Conservation (phyloP, 2,329 filamentous ascomycete genomes). For the Colletotrichum abscissum region DNA sequence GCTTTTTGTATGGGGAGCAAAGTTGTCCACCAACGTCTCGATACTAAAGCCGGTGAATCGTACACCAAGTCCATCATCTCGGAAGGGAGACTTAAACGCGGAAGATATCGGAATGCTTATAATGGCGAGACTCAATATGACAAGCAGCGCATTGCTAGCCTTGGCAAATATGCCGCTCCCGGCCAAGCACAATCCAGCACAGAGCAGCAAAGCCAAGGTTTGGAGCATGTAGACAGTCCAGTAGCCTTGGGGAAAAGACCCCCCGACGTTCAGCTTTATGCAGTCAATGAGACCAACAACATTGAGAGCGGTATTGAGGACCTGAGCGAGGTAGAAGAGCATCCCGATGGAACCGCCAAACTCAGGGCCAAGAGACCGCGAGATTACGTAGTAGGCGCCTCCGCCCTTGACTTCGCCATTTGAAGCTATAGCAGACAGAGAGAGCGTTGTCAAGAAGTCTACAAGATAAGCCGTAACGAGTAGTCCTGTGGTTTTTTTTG, state of each 20-base stretch:
- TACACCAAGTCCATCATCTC: conserved; percentile 69
- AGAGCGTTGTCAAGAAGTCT: conserved; percentile 86
- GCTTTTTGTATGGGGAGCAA: conserved; percentile 75
- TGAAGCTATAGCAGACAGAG: conserved; percentile 87
- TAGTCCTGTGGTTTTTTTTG: conserved; percentile 62
- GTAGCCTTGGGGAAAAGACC: conserved; percentile 74
- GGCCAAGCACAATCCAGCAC: conserved; percentile 80
- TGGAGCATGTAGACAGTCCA: conserved; percentile 84
- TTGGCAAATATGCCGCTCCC: conserved; percentile 84
- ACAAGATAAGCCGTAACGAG: conserved; percentile 82
- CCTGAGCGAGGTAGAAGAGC: conserved; percentile 90
- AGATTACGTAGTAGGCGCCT: conserved; percentile 90
- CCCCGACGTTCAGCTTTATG: conserved; percentile 79
- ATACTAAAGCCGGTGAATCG: conserved; percentile 83
- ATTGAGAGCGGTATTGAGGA: conserved; percentile 88
- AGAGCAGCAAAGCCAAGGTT: conserved; percentile 76
- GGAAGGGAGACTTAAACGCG: conserved; percentile 75
- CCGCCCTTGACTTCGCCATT: conserved; percentile 91
- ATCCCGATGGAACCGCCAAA: conserved; percentile 91
- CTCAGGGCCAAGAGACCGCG: conserved; percentile 84
- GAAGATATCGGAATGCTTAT: conserved; percentile 87
- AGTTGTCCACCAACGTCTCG: conserved; percentile 77
- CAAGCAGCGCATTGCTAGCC: conserved; percentile 80
- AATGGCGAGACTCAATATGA: conserved; percentile 78
- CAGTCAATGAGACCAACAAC: conserved; percentile 88